Percentiles rank a stretch among this genome's conserved stretches.
Evolutionary conservation across 2,329 filamentous ascomycete species (phyloP).

Genomic region (Colletotrichum sojae): DNA sequence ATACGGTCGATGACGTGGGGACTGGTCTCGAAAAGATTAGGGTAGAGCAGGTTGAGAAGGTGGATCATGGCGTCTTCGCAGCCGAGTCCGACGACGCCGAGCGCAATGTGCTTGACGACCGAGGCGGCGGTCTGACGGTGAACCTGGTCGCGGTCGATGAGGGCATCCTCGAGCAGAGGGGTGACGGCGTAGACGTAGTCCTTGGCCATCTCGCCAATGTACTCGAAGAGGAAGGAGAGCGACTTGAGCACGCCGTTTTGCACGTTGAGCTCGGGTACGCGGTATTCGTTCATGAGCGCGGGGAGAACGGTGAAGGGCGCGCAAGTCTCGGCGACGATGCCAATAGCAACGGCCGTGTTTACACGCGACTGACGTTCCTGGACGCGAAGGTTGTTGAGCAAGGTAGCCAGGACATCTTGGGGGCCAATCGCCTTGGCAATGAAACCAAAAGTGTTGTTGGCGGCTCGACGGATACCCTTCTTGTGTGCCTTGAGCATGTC

Average conservation of each 20-base stretch:
- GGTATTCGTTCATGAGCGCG: conserved; percentile 99
- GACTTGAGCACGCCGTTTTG: conserved; percentile 99
- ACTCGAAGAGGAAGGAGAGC: conserved; percentile 97
- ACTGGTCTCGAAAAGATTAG: conserved; percentile 97
- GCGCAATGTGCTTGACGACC: conserved; percentile 97
- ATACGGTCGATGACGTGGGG: conserved; percentile 99
- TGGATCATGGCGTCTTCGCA: conserved; percentile 99
- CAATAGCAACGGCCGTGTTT: conserved; percentile 97
- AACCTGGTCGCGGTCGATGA: conserved; percentile 98
- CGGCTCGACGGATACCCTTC: conserved; percentile 97
- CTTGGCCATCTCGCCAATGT: conserved; percentile 99
- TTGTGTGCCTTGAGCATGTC: conserved; percentile 99
- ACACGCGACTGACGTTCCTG: conserved; percentile 98
- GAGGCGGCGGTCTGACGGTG: conserved; percentile 96
- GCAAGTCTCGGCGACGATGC: conserved; percentile 98
- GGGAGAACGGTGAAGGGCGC: conserved; percentile 99
- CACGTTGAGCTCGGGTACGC: conserved; percentile 97
- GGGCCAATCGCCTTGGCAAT: conserved; percentile 99
- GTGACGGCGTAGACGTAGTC: conserved; percentile 99
- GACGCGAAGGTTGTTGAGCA: conserved; percentile 96
- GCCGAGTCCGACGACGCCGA: conserved; percentile 96
- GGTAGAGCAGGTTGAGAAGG: conserved; percentile 94
- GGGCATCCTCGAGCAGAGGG: conserved; percentile 93
- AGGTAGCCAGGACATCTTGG: conserved; percentile 94
- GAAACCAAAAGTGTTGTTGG: conserved; percentile 99